phyloP scores from a whole-genome alignment of 257 asterid species.

The Nicotiana undulata region DNA sequence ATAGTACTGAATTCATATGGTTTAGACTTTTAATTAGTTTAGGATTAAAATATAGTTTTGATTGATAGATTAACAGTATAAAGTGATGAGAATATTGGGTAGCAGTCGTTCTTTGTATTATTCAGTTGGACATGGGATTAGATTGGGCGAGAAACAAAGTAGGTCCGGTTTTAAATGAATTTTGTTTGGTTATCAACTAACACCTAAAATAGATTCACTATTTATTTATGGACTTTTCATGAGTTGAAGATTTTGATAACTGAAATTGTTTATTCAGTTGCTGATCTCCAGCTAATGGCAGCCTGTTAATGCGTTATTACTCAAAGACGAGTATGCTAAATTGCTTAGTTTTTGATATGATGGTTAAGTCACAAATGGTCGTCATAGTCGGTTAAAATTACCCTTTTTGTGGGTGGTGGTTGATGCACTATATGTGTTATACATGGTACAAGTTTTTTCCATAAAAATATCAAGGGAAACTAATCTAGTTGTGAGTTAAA shows the following conservation, averaged over 20 bases:
- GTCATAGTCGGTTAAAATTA: not conserved
- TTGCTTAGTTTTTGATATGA: not conserved
- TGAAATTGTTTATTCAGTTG: not conserved
- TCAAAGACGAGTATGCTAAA: not conserved
- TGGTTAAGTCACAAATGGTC: not conserved
- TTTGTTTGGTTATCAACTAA: not conserved
- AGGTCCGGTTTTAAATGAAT: not conserved
- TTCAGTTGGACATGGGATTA: not conserved
- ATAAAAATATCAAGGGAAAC: not conserved
- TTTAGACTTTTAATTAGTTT: not conserved
- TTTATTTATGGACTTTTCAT: not conserved
- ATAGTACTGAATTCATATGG: too few relatives aligned
- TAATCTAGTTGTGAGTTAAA: not conserved
- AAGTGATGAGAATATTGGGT: not conserved
- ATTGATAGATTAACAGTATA: not conserved
- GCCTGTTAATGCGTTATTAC: not conserved
- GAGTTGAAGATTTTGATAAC: not conserved
- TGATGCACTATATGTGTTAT: not conserved
- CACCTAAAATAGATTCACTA: conserved; percentile 2
- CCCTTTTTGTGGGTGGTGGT: not conserved
- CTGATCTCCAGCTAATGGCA: not conserved
- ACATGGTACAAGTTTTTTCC: not conserved
- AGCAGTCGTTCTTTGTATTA: not conserved
- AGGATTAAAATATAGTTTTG: not conserved
- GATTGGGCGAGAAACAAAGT: not conserved